A percentile compares a stretch with the other conserved stretches of the same genome.
phyloP scores from a whole-genome alignment of 768 basidiomycete species.

The Leccinellum rugosiceps region DNA sequence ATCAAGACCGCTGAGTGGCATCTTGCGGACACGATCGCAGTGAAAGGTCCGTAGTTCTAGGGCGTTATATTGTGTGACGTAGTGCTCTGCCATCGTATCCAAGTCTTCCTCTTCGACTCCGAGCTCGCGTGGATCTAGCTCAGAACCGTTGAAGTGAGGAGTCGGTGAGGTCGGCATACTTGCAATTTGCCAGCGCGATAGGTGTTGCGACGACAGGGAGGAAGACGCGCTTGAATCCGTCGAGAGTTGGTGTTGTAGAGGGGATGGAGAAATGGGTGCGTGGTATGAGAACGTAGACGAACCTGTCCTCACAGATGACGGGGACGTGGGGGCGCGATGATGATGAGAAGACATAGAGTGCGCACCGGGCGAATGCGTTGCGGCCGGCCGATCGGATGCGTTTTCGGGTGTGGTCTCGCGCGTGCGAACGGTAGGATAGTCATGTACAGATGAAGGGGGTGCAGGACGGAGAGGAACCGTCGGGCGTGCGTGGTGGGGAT shows the following conservation, averaged over 20 bases:
- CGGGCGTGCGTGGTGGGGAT: slow-evolving; percentile 76
- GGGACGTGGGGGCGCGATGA: slow-evolving; percentile 42
- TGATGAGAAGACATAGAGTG: slow-evolving; percentile 27
- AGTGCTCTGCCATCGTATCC: slow-evolving; percentile 57
- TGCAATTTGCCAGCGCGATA: slow-evolving; percentile 26
- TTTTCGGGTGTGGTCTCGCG: slow-evolving; percentile 33
- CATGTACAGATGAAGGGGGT: slow-evolving; percentile 28
- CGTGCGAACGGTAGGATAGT: slow-evolving; percentile 20
- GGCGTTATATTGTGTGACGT: slow-evolving; percentile 67
- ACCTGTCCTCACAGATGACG: slow-evolving; percentile 50
- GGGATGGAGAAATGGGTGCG: slow-evolving; percentile 58
- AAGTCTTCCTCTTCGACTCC: slow-evolving; percentile 31
- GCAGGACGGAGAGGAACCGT: slow-evolving; percentile 67
- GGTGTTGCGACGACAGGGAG: slow-evolving; percentile 32
- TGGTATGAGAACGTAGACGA: slow-evolving; percentile 55
- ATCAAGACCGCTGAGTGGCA: slow-evolving; percentile 86
- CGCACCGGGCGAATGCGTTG: slow-evolving; percentile 24
- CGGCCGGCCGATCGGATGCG: slow-evolving; percentile 24
- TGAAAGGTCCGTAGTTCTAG: slow-evolving; percentile 87
- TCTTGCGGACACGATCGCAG: slow-evolving; percentile 94
- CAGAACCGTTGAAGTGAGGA: slow-evolving; percentile 22
- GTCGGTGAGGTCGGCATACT: slow-evolving; percentile 22
- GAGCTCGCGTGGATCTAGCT: slow-evolving; percentile 39
- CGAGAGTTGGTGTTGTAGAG: slow-evolving; percentile 63
- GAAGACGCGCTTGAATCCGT: slow-evolving; percentile 33